Conservation (phyloP, 306 rosid species). For the Cucurbita argyrosperma region DNA sequence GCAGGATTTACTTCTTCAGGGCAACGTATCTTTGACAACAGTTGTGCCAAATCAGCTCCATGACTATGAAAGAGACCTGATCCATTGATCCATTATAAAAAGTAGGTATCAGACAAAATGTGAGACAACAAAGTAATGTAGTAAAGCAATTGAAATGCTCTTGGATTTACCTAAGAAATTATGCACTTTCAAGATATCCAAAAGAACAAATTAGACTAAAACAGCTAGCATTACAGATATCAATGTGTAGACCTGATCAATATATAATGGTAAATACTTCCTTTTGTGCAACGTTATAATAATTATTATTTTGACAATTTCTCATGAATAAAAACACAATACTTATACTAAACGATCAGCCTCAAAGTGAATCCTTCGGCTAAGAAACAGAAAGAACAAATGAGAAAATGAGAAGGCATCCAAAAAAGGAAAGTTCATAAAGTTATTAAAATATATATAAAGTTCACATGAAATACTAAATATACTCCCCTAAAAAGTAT, state of each 20-base stretch:
- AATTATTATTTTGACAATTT: not conserved
- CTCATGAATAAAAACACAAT: not conserved
- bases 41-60: conserved; percentile 25
- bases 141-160: not conserved
- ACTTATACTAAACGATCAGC: not conserved
- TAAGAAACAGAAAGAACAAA: not conserved
- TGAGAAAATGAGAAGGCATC: not conserved
- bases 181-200: not conserved
- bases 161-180: not conserved
- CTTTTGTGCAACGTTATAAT: not conserved
- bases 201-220: not conserved
- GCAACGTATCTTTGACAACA: conserved; percentile 36
- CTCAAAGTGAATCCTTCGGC: not conserved
- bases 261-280: not conserved
- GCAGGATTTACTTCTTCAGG: conserved; percentile 74
- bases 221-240: not conserved
- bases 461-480: not conserved
- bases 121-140: not conserved
- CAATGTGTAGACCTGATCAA: not conserved
- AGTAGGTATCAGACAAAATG: not conserved
- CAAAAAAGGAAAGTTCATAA: not conserved
- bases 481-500: not conserved
- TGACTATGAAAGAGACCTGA: conserved; percentile 25
- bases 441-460: too few species aligned
- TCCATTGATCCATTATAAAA: conserved; percentile 11